Evolutionary conservation across 257 asterid species (phyloP).

Genomic region (Oldenlandia corymbosa): DNA sequence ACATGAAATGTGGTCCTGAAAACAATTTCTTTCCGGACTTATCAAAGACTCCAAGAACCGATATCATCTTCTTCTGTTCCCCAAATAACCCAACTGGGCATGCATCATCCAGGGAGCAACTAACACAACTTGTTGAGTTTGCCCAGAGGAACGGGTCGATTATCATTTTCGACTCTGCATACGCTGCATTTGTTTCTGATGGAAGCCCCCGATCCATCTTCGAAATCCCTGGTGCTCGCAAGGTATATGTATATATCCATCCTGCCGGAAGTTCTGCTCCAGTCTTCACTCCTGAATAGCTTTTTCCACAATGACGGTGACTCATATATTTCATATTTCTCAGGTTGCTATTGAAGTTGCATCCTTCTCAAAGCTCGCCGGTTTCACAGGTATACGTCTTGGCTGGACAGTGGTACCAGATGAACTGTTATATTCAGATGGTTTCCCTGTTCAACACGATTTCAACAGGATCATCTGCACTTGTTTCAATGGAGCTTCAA

Average conservation of each 20-base stretch:
- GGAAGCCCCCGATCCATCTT: constrained; percentile 75
- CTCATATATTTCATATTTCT: no score
- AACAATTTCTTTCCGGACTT: constrained; percentile 69
- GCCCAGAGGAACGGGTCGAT: constrained; percentile 73
- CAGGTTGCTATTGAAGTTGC: constrained; percentile 89
- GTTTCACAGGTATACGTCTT: constrained; percentile 86
- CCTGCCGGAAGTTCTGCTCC: no score
- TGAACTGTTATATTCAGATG: constrained; percentile 61
- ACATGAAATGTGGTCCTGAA: constrained; percentile 66
- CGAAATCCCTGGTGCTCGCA: constrained; percentile 27
- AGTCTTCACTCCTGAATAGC: no score
- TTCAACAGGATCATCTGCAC: constrained; percentile 68
- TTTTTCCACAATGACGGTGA: no score
- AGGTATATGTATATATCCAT: constrained; percentile 5
- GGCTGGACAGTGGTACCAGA: constrained; percentile 96
- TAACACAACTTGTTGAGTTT: constrained; percentile 52
- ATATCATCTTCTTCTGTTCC: constrained; percentile 77
- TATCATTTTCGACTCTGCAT: constrained; percentile 74
- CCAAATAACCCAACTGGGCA: constrained; percentile 92
- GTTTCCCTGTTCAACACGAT: constrained; percentile 74
- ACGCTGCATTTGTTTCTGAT: constrained; percentile 55
- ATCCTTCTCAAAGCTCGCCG: constrained; percentile 88
- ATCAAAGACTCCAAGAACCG: constrained; percentile 47
- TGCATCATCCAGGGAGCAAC: constrained; percentile 59
- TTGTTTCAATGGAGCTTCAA: constrained; percentile 85